Base-by-base conservation (phyloP, 352 stramenopile species). In the Globisporangium paroecandrum region DNA sequence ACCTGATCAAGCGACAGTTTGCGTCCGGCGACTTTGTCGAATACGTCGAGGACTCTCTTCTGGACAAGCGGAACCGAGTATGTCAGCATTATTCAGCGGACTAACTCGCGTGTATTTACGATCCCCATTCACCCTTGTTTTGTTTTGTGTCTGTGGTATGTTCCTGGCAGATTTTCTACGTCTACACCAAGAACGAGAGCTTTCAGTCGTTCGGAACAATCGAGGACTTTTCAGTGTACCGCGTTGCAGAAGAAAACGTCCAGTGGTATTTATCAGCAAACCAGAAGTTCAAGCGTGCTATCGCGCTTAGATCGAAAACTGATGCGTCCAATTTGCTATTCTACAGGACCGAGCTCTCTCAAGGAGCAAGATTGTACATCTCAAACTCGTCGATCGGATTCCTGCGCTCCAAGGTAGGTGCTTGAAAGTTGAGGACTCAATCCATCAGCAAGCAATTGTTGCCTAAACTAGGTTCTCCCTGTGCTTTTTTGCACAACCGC, bases 1-100 rank as follows among this genome's bases (percentile, higher is more conserved):
- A 84, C 57, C 65, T 93, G 49, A 91, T 94, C 73, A 91, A 91
- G 65, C 81, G 85, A 18, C 65, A 70, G 15, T 94, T 94, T 68
- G 85, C 75, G 5, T 89, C 72, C 58, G 75, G 71, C 43, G 87
- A 93, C 13, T 92, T 81, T 36, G 71, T 94, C 29, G 84, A 93
- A 53, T 93, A 90, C 58, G 66, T 91, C 58, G 87, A 94, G 65
- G 79, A 92, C 61, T 90, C 84, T 27, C 71, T 94, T 15, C 69
- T 91, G 13, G 87, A 94, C 74, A 84, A 83, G 60, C 72, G 78
- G 12, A 94, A 93, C 66, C 70, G 77, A 32, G 85, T 94, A 78
- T 38, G 83, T 69, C 38, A 15, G 18, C 18, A 10, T 51, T 51
- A 15, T 24, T 22, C 12, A 10, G 18, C 12, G 5, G 36, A 13